phyloP scores from a whole-genome alignment of 2,329 filamentous ascomycete species.

The Trichoderma simmonsii region DNA sequence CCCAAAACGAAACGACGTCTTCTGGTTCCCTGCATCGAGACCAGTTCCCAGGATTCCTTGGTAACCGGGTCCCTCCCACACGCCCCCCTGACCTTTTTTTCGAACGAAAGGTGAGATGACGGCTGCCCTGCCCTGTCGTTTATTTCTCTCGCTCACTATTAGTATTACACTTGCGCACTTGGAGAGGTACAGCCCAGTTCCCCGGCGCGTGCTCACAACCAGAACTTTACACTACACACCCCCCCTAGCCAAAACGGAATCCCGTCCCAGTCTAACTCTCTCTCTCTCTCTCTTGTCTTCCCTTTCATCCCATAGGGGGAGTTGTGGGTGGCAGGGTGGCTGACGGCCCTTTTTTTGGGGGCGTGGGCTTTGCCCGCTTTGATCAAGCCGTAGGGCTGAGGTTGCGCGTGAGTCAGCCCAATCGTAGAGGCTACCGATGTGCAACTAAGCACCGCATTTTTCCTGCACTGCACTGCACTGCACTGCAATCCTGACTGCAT shows the following conservation, averaged over 20 bases:
- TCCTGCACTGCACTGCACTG: not conserved
- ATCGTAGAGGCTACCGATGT: slow-evolving; percentile 6
- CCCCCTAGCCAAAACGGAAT: not conserved
- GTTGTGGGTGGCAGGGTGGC: slow-evolving; percentile 4
- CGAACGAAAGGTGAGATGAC: not conserved
- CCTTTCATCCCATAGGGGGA: not conserved
- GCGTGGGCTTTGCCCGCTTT: not conserved
- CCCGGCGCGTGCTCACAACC: not conserved
- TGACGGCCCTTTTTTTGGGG: slow-evolving; percentile 8
- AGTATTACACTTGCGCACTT: not conserved
- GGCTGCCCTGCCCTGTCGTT: not conserved
- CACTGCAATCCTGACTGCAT: not conserved
- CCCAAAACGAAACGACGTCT: not conserved
- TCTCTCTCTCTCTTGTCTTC: not conserved
- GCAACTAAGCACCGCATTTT: not conserved
- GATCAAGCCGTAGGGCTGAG: slow-evolving; percentile 14
- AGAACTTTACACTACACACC: not conserved
- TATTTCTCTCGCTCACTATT: not conserved
- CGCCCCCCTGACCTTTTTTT: not conserved
- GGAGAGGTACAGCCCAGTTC: not conserved
- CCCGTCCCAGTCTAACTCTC: not conserved
- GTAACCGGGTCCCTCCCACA: not conserved
- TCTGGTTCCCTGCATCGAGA: not conserved
- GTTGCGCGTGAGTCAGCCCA: slow-evolving; percentile 11
- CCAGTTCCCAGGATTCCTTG: not conserved